A percentile compares a stretch with the other conserved stretches of the same genome.
These are phyloP conservation scores for Alternaria sp. DNA, from an alignment of 2,329 filamentous ascomycete species.

Conservation along the genomic window DNA sequence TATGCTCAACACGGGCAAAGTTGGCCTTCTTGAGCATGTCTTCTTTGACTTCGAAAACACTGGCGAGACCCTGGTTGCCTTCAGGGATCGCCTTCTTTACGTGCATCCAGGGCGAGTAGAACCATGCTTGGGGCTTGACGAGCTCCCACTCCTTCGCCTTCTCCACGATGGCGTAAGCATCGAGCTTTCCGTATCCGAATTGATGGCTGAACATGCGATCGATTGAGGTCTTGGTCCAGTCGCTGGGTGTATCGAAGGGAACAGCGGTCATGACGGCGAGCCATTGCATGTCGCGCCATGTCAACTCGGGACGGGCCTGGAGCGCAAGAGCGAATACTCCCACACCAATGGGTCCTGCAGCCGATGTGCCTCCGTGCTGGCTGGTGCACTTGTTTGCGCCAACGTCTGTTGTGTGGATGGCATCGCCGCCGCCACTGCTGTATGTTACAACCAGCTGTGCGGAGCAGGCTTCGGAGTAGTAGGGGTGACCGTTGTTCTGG, in stretches of 20 bases:
- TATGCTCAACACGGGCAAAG: constrained; percentile 85
- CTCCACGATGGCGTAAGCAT: constrained; percentile 84
- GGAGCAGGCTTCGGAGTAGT: constrained; percentile 96
- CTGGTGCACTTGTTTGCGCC: constrained; percentile 79
- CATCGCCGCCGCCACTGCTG: constrained; percentile 85
- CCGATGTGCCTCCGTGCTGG: constrained; percentile 92
- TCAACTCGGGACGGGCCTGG: constrained; percentile 81
- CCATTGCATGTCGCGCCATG: constrained; percentile 95
- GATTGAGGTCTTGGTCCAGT: constrained; percentile 82
- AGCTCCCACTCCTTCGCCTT: constrained; percentile 82
- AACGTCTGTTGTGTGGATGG: constrained; percentile 96
- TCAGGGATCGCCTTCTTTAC: constrained; percentile 87
- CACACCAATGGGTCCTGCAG: constrained; percentile 89
- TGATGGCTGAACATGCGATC: constrained; percentile 92
- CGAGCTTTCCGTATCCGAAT: constrained; percentile 94
- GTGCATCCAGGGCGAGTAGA: constrained; percentile 89
- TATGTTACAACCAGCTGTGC: constrained; percentile 96
- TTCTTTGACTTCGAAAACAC: constrained; percentile 79
- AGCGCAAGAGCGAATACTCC: constrained; percentile 91
- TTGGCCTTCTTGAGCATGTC: constrained; percentile 84
- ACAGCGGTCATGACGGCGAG: constrained; percentile 84
- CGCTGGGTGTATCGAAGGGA: constrained; percentile 75
- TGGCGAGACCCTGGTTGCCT: constrained; percentile 78
- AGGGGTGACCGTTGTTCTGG: constrained; percentile 83
- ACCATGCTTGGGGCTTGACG: constrained; percentile 96